Base-by-base conservation (phyloP, 768 basidiomycete species). In the Tephrocybe sp. region DNA sequence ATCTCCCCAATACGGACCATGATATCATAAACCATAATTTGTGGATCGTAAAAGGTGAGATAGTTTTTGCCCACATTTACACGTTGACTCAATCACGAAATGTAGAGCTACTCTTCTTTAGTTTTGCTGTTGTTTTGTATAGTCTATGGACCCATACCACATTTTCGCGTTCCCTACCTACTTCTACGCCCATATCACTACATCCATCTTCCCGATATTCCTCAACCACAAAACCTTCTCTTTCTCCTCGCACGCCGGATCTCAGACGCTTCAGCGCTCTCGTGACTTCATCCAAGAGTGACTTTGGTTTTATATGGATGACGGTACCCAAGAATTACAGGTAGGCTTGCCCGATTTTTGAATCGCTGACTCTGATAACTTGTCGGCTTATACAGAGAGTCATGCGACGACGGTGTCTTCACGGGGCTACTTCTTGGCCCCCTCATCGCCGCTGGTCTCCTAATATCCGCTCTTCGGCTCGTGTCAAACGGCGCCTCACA, bases 271-370 rank as follows among this genome's bases (percentile, higher is more conserved):
- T 59, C 38, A 37, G 47, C 19, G 49, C 51, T 44, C 61, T 64
- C 22, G 45, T 58, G 24, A 50, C 58, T 23, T 57, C 57, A 43
- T 69, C 68, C 52, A 80, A 76, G 66, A 69, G 70, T 19, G 77
- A 80, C 58, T 80, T 83, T 48, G 83, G 84, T 27, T 88, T 83
- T 60, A 77, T 92, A 21, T 93, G 89, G 89, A 92, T 93, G 91
- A 87, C 90, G 13, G 88, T 91, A 4, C 86, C 88, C 0, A 90
- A 91, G 66, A 91, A 93, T 60, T 93, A 89, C 61, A 76, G 90
- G 88, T 86, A 55, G 23, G 4, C 19, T 22, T 43, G 47, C 8
- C n/a, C 29, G 12, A 22, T 24, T 42, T 7, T 37, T 36, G 11
- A 23, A 38, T 39, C 44, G 8, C 12, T 45, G 1, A 15, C 34